Evolutionary conservation across 352 stramenopile genomes (phyloP), one percentile per base, ranked within the genome.

Genomic region (Aphanomyces astaci): DNA sequence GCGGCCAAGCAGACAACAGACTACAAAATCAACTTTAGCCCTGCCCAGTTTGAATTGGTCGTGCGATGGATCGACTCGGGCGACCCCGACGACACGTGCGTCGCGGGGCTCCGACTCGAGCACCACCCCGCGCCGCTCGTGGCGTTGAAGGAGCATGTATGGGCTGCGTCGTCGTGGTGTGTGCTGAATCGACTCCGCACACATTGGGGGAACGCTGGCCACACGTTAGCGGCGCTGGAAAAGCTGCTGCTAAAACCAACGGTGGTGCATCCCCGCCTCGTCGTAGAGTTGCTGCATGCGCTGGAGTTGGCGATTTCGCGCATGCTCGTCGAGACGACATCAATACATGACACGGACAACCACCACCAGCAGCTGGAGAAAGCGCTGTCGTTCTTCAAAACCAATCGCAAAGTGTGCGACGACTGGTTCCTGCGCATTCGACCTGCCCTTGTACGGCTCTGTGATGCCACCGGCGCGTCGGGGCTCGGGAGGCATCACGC

Each of bases 141-240:
- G 1, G 13, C 63, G 36, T 15, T 71, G 13, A 72, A 69, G 36
- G 19, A 32, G 19, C 36, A 31, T 19, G 72, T 89, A 27, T 77
- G 71, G 10, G 73, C 87, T 76, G 78, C 80, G 25, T 82, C 84
- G 19, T 71, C 56, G 17, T 95, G 85, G 84, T 88, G 84, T 45
- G 73, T 92, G 22, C 75, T 88, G 15, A 85, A 83, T 54, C 76
- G 86, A 48, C 70, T 95, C 31, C 81, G 86, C 15, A 92, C 86
- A 3, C 80, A 88, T 64, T 84, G 91, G 59, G 86, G 86, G 36
- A 82, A 81, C 2, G 82, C 86, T 40, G 78, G 82, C 40, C 79
- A 90, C 62, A 90, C 75, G 25, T 93, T 95, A 77, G 78, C 80
- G 4, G 79, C 77, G 10, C 78, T 95, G n/a, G 85, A 95, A 65